phyloP scores from a whole-genome alignment of 139 green algal species.

The Chlamydomonas applanata region DNA sequence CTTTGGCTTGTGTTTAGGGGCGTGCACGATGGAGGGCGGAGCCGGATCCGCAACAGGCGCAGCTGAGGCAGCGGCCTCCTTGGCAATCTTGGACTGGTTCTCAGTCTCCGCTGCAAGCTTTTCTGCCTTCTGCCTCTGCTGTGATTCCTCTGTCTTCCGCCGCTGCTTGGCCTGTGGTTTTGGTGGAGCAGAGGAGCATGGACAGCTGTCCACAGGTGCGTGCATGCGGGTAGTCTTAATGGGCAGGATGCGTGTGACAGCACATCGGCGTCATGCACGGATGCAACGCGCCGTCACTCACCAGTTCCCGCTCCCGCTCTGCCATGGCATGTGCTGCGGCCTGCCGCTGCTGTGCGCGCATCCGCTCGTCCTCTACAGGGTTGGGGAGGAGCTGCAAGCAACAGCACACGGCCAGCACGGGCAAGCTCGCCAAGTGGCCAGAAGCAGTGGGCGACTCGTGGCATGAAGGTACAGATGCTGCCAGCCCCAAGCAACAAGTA shows the following conservation, averaged over 20 bases:
- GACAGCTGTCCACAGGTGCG: too few species aligned
- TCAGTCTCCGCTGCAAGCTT: slow-evolving; percentile 1
- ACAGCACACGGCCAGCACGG: too few species aligned
- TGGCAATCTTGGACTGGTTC: not conserved
- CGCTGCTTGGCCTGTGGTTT: not conserved
- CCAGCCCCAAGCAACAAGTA: too few species aligned
- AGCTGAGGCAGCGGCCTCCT: not conserved
- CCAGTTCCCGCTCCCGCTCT: not conserved
- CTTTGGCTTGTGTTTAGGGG: not conserved
- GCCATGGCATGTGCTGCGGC: slow-evolving; percentile 2
- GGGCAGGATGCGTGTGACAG: too few species aligned
- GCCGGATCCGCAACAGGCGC: slow-evolving; percentile 2
- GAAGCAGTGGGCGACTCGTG: too few species aligned
- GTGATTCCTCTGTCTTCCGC: not conserved
- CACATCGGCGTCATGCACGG: too few species aligned
- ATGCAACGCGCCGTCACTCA: not conserved
- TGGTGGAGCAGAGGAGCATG: too few species aligned
- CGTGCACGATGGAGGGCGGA: not conserved
- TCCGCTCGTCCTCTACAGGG: slow-evolving; percentile 8
- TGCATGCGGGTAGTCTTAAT: too few species aligned
- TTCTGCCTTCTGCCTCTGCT: not conserved
- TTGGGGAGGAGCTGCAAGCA: slow-evolving; percentile 13
- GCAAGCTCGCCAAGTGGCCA: too few species aligned
- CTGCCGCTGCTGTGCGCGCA: not conserved
- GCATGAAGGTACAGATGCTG: too few species aligned